Evolutionary conservation across 176 grass and related monocot species (phyloP), one percentile per base, ranked within the genome.

Genomic region (Cenchrus americanus): DNA sequence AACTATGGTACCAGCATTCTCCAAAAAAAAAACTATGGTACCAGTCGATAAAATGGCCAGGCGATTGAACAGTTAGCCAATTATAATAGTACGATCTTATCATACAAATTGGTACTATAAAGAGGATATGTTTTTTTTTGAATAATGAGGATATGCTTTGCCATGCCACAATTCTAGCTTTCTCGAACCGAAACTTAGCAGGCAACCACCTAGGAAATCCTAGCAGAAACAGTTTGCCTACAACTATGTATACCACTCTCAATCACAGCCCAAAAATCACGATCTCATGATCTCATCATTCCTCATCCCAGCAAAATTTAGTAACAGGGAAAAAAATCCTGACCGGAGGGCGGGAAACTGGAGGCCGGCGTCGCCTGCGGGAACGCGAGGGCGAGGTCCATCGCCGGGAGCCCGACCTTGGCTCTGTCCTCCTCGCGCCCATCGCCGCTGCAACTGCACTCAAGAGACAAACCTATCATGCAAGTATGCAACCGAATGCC

Each of bases 291-390:
- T 30, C 60, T 34, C 65, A 24, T 49, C 8, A 62, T 10, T 58
- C 15, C 66, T 21, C 9, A 23, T 21, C 23, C 55, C 13, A 51
- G 66, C 17, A 21, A 34, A 83, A 84, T 32, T 11, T 53, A 23
- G 12, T 15, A 19, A 19, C 13, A 53, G 7, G 14, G 17, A 42
- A 6, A 0, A 14, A 44, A 58, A 4, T 11, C 5, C 76, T 77
- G 30, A 93, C 91, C 85, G 43, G 77, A 73, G 42, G 88, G 88
- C 40, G 91, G 91, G 62, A 93, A 93, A 43, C 85, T 17, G 24
- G 88, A 93, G 9, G 91, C 88, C 14, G 91, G 91, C 24, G 85
- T 93, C 22, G 77, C 91, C 73, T 93, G 88, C 40, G 91, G 88
- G 81, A 93, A 93, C 79, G 88, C 88, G 63, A 83, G 51, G 34